Percentiles rank a stretch among this genome's conserved stretches.
Conservation (phyloP, 371 early-diverging fungal genomes). For the Apophysomyces trapeziformis region DNA sequence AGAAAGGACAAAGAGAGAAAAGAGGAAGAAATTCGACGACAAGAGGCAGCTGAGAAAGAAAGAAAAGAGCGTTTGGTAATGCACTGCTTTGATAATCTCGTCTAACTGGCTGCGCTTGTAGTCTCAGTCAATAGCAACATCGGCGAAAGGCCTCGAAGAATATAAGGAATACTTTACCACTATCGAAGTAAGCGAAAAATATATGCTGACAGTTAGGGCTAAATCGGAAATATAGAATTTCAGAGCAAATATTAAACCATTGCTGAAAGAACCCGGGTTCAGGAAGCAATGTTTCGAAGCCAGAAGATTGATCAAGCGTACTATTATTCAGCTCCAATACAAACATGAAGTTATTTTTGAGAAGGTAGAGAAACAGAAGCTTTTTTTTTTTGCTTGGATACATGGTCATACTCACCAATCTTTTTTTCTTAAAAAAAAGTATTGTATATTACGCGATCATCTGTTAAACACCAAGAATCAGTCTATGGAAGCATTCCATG, state of each 20-base stretch:
- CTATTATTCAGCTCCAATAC: slow-evolving; percentile 30
- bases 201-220: background rate
- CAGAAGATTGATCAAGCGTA: slow-evolving; percentile 2
- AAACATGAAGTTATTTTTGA: slow-evolving; percentile 28
- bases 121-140: slow-evolving; percentile 29
- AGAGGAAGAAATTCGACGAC: slow-evolving; percentile 24
- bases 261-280: slow-evolving; percentile 20
- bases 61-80: slow-evolving; percentile 10
- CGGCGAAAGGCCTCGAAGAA: slow-evolving; percentile 36
- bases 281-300: slow-evolving; percentile 23
- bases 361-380: slow-evolving; percentile 21
- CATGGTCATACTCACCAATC: background rate
- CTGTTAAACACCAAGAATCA: slow-evolving; percentile 46
- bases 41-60: slow-evolving; percentile 30
- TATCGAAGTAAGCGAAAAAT: slow-evolving; percentile 26
- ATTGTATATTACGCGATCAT: slow-evolving; percentile 51
- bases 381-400: background rate
- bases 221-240: slow-evolving; percentile 16
- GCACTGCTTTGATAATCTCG: background rate
- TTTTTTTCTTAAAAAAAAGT: slow-evolving; percentile 18
- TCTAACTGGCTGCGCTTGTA: background rate
- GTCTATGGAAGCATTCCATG: slow-evolving; percentile 52
- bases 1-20: slow-evolving; percentile 30
- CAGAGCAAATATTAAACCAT: slow-evolving; percentile 26
- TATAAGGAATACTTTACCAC: slow-evolving; percentile 35